These are phyloP conservation scores for Paragyromitra xinjiangensis DNA, from an alignment of 495 filamentous ascomycete genomes.

Conservation along the genomic window DNA sequence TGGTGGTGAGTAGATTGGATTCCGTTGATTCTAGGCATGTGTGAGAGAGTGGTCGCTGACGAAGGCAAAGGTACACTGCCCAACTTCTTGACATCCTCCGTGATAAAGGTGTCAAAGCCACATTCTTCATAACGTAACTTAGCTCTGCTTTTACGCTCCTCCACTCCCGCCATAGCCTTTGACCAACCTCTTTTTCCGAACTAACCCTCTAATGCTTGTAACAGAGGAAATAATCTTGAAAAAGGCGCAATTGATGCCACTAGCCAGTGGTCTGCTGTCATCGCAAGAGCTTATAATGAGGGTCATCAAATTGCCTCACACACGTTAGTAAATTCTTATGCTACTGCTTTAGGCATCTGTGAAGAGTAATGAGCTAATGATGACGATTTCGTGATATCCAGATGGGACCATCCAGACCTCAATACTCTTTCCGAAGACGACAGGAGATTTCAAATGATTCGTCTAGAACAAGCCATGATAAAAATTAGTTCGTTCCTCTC, in stretches of 20 bases:
- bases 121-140: conserved; percentile 70
- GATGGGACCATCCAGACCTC: conserved; percentile 73
- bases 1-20: conserved; percentile 55
- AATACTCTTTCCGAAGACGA: conserved; percentile 62
- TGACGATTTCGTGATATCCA: neutral
- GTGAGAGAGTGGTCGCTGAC: conserved; percentile 16
- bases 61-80: conserved; percentile 63
- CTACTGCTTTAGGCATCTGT: neutral
- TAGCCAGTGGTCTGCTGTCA: conserved; percentile 62
- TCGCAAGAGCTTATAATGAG: conserved; percentile 67
- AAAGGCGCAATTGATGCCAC: conserved; percentile 67
- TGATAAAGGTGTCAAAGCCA: conserved; percentile 67
- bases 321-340: conserved; percentile 58
- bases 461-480: conserved; percentile 71
- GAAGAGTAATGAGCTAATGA: neutral
- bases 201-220: neutral
- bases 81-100: conserved; percentile 71
- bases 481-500: conserved; percentile 62
- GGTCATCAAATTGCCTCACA: conserved; percentile 78
- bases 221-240: conserved; percentile 71
- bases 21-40: neutral
- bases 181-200: neutral
- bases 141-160: too few relatives aligned
- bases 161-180: neutral
- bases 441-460: conserved; percentile 68